phyloP scores from a whole-genome alignment of 371 early-diverging fungal species.

The Entomophthora muscae region DNA sequence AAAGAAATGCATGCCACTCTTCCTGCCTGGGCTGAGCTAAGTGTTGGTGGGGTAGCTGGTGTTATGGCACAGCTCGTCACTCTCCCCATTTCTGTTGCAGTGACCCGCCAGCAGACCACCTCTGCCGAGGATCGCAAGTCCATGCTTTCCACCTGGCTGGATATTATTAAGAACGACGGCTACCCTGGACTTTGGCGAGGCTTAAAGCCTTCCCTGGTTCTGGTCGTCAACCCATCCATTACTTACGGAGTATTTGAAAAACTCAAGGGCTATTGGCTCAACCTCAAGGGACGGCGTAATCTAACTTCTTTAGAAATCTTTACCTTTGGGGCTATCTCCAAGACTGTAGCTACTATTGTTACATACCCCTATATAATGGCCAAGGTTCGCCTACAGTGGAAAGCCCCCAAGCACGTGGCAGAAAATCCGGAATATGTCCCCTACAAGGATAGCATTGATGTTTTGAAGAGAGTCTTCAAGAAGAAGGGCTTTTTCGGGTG shows the following conservation, averaged over 20 bases:
- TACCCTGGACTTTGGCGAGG: constrained; percentile 73
- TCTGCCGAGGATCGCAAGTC: constrained; percentile 29
- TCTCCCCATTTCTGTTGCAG: constrained; percentile 72
- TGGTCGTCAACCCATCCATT: constrained; percentile 90
- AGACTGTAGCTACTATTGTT: constrained; percentile 73
- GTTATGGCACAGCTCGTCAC: constrained; percentile 79
- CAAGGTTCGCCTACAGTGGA: constrained; percentile 90
- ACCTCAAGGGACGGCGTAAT: constrained; percentile 17
- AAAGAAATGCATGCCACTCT: not conserved
- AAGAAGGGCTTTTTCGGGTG: constrained; percentile 74
- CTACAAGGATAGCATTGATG: constrained; percentile 74
- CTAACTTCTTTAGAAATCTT: constrained; percentile 67
- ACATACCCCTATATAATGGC: constrained; percentile 97
- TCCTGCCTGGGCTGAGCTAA: constrained; percentile 58
- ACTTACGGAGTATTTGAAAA: constrained; percentile 93
- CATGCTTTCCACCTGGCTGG: constrained; percentile 32
- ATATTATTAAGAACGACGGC: constrained; percentile 70
- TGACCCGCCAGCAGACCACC: constrained; percentile 66
- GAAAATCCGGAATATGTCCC: constrained; percentile 26
- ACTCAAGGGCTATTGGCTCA: constrained; percentile 31
- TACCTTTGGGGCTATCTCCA: constrained; percentile 74
- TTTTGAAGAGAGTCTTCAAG: constrained; percentile 57
- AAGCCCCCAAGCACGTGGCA: constrained; percentile 45
- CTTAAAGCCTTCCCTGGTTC: constrained; percentile 70
- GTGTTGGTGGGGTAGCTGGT: constrained; percentile 82